Conservation (phyloP, 2,329 filamentous ascomycete genomes). For the Grosmannia clavigera region DNA sequence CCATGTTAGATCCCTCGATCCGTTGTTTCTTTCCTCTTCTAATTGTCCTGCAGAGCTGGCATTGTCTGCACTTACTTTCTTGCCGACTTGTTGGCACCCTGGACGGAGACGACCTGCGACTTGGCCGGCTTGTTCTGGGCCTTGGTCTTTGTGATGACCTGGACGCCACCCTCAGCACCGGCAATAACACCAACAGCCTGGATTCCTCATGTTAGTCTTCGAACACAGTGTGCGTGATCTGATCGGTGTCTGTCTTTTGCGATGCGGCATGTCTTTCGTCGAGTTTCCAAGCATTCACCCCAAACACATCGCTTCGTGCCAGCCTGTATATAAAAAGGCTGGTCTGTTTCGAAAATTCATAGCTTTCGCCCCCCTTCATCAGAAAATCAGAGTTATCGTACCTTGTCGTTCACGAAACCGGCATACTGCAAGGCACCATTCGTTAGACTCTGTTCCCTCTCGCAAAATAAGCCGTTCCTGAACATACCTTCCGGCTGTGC, state of each 20-base stretch:
- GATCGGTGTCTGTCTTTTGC: neutral
- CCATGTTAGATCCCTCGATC: neutral
- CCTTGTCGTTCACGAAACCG: conserved; percentile 90
- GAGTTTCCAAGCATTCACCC: neutral
- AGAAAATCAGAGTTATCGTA: conserved; percentile 27
- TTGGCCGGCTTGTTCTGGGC: conserved; percentile 61
- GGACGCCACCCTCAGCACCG: conserved; percentile 66
- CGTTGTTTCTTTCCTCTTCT: neutral
- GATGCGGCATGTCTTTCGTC: neutral
- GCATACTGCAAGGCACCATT: conserved; percentile 49
- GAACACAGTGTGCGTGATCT: neutral
- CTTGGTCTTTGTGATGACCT: conserved; percentile 72
- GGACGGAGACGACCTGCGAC: conserved; percentile 51
- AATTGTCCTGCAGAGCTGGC: neutral
- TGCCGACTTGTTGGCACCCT: conserved; percentile 58
- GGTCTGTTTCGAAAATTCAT: neutral
- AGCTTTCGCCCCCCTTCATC: neutral
- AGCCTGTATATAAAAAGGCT: neutral
- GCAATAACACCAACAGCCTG: conserved; percentile 73
- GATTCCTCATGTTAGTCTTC: conserved; percentile 2
- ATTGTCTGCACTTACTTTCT: conserved; percentile 54
- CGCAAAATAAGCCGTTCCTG: neutral
- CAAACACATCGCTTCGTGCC: neutral
- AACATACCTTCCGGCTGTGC: conserved; percentile 73
- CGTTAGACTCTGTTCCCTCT: conserved; percentile 2